Percentiles rank a stretch among this genome's conserved stretches.
Evolutionary conservation across 352 stramenopile genomes (phyloP).

Genomic region (Globisporangium alternatum): DNA sequence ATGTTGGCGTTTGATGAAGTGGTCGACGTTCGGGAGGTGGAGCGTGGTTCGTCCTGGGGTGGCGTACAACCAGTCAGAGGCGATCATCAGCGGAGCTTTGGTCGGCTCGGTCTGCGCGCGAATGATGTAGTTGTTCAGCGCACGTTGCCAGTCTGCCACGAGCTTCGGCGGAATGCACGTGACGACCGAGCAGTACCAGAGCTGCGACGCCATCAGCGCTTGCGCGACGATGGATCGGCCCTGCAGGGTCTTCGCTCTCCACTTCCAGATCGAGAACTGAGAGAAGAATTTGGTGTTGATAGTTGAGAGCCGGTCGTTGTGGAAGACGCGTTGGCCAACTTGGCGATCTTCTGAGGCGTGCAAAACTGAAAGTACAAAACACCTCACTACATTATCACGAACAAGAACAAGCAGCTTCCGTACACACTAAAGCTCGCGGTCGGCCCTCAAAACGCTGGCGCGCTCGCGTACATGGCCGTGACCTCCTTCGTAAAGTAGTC

Average conservation of each 20-base stretch:
- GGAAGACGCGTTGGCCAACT: not conserved
- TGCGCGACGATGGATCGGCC: not conserved
- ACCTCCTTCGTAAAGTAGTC: conserved; percentile 49
- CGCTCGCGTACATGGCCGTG: conserved; percentile 42
- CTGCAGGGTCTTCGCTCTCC: not conserved
- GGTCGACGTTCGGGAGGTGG: no score
- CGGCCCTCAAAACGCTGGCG: not conserved
- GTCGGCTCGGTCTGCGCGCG: no score
- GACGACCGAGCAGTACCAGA: not conserved
- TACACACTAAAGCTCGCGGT: not conserved
- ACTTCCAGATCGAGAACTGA: not conserved
- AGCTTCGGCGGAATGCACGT: not conserved
- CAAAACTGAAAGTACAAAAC: no score
- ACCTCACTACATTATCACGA: not conserved
- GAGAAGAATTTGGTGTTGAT: not conserved
- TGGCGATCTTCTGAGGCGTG: no score
- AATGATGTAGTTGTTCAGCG: not conserved
- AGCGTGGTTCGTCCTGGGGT: no score
- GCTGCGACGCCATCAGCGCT: not conserved
- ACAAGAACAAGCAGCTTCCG: not conserved
- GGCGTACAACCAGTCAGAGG: no score
- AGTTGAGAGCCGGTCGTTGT: not conserved
- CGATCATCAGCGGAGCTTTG: no score
- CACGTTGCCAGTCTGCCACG: not conserved
- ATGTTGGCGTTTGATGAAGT: no score